These are phyloP conservation scores for Xylariaceae sp. DNA, from an alignment of 2,329 filamentous ascomycete genomes.

Conservation along the genomic window DNA sequence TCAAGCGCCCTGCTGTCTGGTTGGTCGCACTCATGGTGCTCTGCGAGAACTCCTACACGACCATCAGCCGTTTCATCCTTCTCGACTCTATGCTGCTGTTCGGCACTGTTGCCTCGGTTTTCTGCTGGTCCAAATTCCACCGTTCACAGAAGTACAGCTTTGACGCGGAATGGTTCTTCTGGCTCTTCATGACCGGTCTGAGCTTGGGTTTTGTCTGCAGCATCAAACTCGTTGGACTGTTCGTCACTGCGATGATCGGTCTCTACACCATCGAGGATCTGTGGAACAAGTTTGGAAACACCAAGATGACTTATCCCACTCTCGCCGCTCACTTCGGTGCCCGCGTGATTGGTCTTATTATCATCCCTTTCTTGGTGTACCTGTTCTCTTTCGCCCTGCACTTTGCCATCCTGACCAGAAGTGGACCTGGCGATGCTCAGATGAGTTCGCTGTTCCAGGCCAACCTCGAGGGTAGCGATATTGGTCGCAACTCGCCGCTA, in stretches of 20 bases:
- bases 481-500: slow-evolving; percentile 89
- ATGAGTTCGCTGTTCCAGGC: slow-evolving; percentile 99
- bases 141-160: slow-evolving; percentile 80
- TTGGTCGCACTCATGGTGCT: slow-evolving; percentile 94
- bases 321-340: slow-evolving; percentile 74
- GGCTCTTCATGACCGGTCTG: slow-evolving; percentile 87
- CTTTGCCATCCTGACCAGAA: slow-evolving; percentile 89
- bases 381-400: slow-evolving; percentile 93
- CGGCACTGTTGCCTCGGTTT: slow-evolving; percentile 94
- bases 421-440: slow-evolving; percentile 94
- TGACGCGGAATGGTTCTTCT: slow-evolving; percentile 85
- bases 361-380: slow-evolving; percentile 86
- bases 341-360: slow-evolving; percentile 78
- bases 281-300: slow-evolving; percentile 95
- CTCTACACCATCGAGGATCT: slow-evolving; percentile 94
- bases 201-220: slow-evolving; percentile 98
- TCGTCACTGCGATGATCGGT: slow-evolving; percentile 90
- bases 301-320: slow-evolving; percentile 66
- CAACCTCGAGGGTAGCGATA: slow-evolving; percentile 87
- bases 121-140: slow-evolving; percentile 98
- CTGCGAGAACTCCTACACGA: slow-evolving; percentile 98
- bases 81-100: slow-evolving; percentile 98
- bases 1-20: slow-evolving; percentile 85
- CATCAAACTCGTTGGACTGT: slow-evolving; percentile 96
- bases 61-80: slow-evolving; percentile 96